Base-by-base conservation (phyloP, 2,329 filamentous ascomycete genomes). In the Penicillium sp. region DNA sequence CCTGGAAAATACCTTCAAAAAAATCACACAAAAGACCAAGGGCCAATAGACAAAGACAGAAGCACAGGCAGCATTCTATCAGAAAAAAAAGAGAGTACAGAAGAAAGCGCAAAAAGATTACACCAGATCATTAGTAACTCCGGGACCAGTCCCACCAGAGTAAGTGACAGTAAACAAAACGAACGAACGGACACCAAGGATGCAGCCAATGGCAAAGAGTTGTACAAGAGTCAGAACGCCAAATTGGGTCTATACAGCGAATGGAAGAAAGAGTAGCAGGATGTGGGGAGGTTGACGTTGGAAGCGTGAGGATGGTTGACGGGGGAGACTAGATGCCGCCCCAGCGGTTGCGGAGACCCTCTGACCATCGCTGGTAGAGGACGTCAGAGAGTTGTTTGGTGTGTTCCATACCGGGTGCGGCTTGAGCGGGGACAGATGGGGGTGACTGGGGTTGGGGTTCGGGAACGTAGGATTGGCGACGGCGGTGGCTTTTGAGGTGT, bases 301-400 rank as follows among this genome's bases (percentile, higher is more conserved):
- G 36, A 23, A 52, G 25, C 13, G 44, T 44, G n/a, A 40, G 8
- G 31, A 10, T 43, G 40, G 31, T 44, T 15, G 27, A 13, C n/a
- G 50, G 29, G 44, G 48, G 55, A 59, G 39, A 55, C 60, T 58
- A 70, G 25, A 70, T 47, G 21, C 65, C 77, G 19, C 79, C 78
- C 89, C 89, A 92, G 55, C 89, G 81, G 53, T 84, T 82, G 62
- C 87, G 86, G 66, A 97, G 78, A 2, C 91, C 92, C 57, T 95
- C 90, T 3, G 88, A 86, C 94, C 94, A 99, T 43, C 93, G 85
- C 16, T 87, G 86, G 76, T 97, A 97, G 21, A 99, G 83, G 21
- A 96, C 90, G 72, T 97, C 92, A 1, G 90, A 91, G 38, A 97
- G 81, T 71, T 96, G 86, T 70, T 91, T 91, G 63, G 89, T 90